Percentiles rank a stretch among this genome's conserved stretches.
phyloP scores from a whole-genome alignment of 768 basidiomycete genomes.

The Amanita inopinata region DNA sequence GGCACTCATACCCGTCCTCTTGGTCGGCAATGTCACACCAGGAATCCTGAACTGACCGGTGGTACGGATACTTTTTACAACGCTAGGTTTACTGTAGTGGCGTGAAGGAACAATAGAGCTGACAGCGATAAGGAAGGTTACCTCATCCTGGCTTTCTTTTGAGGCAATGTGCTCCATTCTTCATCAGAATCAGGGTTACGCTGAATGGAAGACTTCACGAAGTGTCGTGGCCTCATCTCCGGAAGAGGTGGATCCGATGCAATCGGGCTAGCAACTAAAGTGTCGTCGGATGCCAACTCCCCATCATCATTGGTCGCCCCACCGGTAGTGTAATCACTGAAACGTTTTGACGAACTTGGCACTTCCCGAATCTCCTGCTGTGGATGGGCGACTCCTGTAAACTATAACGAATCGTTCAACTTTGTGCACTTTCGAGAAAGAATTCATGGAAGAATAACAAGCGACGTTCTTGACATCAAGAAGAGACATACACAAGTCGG shows the following conservation, averaged over 20 bases:
- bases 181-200: conserved; percentile 1
- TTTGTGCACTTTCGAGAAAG: no score
- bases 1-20: conserved; percentile 1
- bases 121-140: background rate
- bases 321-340: background rate
- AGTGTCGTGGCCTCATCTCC: background rate
- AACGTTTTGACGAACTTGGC: no score
- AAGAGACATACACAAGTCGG: no score
- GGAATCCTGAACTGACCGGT: conserved; percentile 1
- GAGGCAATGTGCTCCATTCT: conserved; percentile 8
- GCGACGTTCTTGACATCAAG: no score
- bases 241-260: background rate
- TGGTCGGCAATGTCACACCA: background rate
- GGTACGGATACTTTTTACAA: background rate
- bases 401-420: no score
- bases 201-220: no score
- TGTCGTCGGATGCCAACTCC: conserved; percentile 8
- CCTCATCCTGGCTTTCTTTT: conserved; percentile 4
- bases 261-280: conserved; percentile 7
- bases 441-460: no score
- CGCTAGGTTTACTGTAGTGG: background rate
- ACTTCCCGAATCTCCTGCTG: no score
- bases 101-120: background rate
- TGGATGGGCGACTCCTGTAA: no score
- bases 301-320: background rate